Percentiles rank a stretch among this genome's conserved stretches.
phyloP scores from a whole-genome alignment of 129 eudicot species.

The Scalesia atractyloides region DNA sequence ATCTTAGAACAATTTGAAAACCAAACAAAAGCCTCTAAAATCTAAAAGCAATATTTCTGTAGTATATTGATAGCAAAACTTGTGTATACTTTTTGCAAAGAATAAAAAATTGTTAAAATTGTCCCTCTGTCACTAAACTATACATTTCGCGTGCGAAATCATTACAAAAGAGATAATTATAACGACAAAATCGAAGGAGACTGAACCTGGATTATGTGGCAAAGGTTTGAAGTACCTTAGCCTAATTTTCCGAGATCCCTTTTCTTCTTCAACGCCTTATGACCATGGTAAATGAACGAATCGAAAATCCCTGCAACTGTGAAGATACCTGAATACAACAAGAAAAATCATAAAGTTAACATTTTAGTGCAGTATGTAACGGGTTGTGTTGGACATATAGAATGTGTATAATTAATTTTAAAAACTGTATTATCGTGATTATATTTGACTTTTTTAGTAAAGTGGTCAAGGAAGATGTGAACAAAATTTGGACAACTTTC shows the following conservation, averaged over 20 bases:
- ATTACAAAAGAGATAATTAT: slow-evolving; percentile 16
- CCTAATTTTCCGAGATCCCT: slow-evolving; percentile 64
- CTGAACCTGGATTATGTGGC: slow-evolving; percentile 6
- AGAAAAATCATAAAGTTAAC: neutral
- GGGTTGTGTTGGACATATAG: neutral
- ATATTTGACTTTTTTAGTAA: neutral
- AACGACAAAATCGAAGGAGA: slow-evolving; percentile 16
- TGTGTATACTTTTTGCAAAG: slow-evolving; percentile 26
- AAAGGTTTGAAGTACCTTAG: slow-evolving; percentile 27
- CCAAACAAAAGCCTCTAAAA: neutral
- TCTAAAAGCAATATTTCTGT: slow-evolving; percentile 4
- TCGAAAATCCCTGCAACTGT: slow-evolving; percentile 90
- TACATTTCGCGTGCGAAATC: slow-evolving; percentile 3
- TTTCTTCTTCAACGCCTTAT: slow-evolving; percentile 75
- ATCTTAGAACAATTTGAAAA: neutral
- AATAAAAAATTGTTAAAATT: slow-evolving; percentile 16
- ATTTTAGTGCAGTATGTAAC: neutral
- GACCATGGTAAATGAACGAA: slow-evolving; percentile 81
- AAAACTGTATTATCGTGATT: neutral
- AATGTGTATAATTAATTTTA: neutral
- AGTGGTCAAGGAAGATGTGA: neutral
- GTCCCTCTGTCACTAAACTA: slow-evolving; percentile 35
- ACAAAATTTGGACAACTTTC: neutral
- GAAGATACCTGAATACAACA: slow-evolving; percentile 56
- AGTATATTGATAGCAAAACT: slow-evolving; percentile 25